Evolutionary conservation across 441 rosid species (phyloP), one percentile per base, ranked within the genome.

Genomic region (Syzygium malaccense): DNA sequence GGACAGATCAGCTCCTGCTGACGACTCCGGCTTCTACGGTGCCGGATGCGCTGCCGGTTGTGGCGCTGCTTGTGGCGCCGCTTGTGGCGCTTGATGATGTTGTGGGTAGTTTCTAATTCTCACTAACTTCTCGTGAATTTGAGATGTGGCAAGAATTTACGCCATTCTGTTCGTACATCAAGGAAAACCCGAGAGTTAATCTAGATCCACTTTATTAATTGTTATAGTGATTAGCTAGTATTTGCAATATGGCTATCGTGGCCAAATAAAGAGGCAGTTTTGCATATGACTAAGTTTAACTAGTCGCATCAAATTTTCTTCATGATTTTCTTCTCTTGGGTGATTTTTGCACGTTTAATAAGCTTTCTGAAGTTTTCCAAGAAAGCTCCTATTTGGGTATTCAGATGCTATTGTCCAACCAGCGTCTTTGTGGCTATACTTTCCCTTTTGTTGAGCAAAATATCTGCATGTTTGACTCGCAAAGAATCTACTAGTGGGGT

Each of bases 61-160:
- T 8, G 87, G 86, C 20, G 88, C 85, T 68, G 89, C 78, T 23
- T 86, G 83, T 18, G 88, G 85, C 1, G 87, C 83, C 14, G 78
- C 84, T 58, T 89, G 88, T 54, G 90, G 90, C 8, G 88, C 87
- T 23, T 89, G 88, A 89, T 8, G 13, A 5, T 33, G 30, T 17
- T 75, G 83, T 23, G 14, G 87, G 49, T 48, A 57, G 57, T 41
- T 80, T 58, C 53, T 26, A 54, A 62, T 56, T 53, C 85, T 49
- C 85, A 13, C 28, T 54, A 28, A 55, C 57, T 33, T 51, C 56
- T 25, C 45, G 8, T n/a, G 14, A 20, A 5, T 71, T 41, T 64
- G 55, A 55, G 55, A 32, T 32, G 55, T 80, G 25, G 62, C 58
- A 14, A 71, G 85, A 62, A 57, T 45, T 45, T 56, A 86, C 57